Evolutionary conservation across 75 land plant species (phyloP).

Genomic region (Sequoiadendron giganteum): DNA sequence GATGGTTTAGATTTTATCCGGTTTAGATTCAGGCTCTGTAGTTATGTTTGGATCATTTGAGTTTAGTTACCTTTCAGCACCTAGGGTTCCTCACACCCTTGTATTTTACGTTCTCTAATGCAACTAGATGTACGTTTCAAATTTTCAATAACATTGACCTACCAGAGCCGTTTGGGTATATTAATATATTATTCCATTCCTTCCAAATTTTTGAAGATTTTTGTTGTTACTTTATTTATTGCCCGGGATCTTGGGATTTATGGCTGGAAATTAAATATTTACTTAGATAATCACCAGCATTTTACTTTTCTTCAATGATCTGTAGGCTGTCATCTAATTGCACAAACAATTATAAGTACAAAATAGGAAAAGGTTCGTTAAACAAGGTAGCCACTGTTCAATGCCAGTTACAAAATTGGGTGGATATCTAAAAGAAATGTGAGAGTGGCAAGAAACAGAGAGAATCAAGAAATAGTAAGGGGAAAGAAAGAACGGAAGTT

Average conservation of each 20-base stretch:
- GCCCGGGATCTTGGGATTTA: neutral
- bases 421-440: neutral
- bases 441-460: neutral
- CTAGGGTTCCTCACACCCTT: neutral
- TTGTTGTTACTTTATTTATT: neutral
- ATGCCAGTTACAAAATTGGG: neutral
- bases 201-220: neutral
- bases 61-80: neutral
- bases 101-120: no score
- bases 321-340: neutral
- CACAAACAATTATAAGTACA: neutral
- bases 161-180: no score
- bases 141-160: neutral
- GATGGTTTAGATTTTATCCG: neutral
- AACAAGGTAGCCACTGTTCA: neutral
- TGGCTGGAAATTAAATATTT: neutral
- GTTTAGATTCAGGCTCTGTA: neutral
- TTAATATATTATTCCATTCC: neutral
- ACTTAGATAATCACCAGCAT: neutral
- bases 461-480: neutral
- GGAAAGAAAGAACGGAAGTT: neutral
- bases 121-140: neutral
- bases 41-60: neutral
- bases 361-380: neutral
- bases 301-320: neutral